These are phyloP conservation scores for Linnemannia zychae DNA, from an alignment of 192 early-diverging fungal species.

Conservation along the genomic window DNA sequence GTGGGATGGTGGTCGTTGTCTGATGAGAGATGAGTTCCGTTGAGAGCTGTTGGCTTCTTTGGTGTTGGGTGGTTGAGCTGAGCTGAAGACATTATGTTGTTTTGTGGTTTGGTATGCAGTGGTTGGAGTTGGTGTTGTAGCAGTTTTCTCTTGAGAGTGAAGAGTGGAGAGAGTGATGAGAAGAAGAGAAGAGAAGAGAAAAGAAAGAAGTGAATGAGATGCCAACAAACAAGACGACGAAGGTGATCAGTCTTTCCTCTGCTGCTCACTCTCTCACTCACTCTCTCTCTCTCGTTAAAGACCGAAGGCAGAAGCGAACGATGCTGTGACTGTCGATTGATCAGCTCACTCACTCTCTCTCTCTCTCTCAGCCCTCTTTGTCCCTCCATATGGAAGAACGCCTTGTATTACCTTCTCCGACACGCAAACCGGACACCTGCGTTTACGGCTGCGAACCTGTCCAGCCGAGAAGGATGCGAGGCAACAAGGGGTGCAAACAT, in stretches of 20 bases:
- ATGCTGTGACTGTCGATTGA: neutral
- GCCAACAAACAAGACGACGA: neutral
- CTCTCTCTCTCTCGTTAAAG: too few relatives aligned
- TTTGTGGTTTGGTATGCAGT: neutral
- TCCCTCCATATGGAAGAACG: too few relatives aligned
- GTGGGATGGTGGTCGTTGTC: neutral
- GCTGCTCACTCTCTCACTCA: too few relatives aligned
- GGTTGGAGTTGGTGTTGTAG: neutral
- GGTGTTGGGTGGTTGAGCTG: conserved; percentile 34
- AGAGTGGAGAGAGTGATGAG: conserved; percentile 2
- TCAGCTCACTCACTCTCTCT: neutral
- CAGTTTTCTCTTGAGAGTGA: neutral
- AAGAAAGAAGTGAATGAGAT: conserved; percentile 1
- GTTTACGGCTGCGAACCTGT: too few relatives aligned
- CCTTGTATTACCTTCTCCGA: too few relatives aligned
- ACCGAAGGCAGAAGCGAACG: neutral
- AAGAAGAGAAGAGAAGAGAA: neutral
- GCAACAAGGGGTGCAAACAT: too few relatives aligned
- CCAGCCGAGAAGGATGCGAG: too few relatives aligned
- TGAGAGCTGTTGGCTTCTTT: conserved; percentile 16
- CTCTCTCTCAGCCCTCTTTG: too few relatives aligned
- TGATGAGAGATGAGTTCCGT: conserved; percentile 21
- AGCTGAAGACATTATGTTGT: conserved; percentile 7
- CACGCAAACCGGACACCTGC: too few relatives aligned
- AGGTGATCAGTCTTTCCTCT: neutral